Conservation (phyloP, 2,329 filamentous ascomycete genomes). For the Fusarium oligoseptatum region DNA sequence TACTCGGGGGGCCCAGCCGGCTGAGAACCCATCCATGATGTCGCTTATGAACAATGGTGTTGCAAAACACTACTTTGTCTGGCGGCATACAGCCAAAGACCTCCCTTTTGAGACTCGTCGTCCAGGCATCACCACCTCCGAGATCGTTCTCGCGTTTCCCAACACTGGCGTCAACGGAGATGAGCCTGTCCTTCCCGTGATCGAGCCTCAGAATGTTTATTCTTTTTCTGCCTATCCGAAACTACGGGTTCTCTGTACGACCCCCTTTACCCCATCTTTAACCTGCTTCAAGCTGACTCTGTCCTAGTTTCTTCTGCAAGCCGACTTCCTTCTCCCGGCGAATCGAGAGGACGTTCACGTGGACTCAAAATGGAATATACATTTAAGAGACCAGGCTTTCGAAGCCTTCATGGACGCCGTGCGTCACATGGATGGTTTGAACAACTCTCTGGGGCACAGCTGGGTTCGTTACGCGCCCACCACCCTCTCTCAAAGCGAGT, state of each 20-base stretch:
- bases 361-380: conserved; percentile 39
- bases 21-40: neutral
- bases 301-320: conserved; percentile 44
- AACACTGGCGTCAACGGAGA: neutral
- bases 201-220: conserved; percentile 14
- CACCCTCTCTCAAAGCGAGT: neutral
- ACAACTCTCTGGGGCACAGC: neutral
- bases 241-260: conserved; percentile 39
- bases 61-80: neutral
- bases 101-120: neutral
- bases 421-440: neutral
- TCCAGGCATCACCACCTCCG: neutral
- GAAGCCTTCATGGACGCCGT: conserved; percentile 4
- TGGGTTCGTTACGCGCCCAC: neutral
- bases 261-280: neutral
- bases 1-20: neutral
- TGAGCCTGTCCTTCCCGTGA: neutral
- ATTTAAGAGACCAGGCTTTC: neutral
- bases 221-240: conserved; percentile 19
- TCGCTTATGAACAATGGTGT: neutral
- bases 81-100: neutral
- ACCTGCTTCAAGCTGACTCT: neutral
- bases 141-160: conserved; percentile 4
- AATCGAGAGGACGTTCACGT: conserved; percentile 41
- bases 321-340: conserved; percentile 44